Percentiles rank a stretch among this genome's conserved stretches.
These are phyloP conservation scores for Blastocystis sp. DNA, from an alignment of 352 stramenopile species.

Conservation along the genomic window DNA sequence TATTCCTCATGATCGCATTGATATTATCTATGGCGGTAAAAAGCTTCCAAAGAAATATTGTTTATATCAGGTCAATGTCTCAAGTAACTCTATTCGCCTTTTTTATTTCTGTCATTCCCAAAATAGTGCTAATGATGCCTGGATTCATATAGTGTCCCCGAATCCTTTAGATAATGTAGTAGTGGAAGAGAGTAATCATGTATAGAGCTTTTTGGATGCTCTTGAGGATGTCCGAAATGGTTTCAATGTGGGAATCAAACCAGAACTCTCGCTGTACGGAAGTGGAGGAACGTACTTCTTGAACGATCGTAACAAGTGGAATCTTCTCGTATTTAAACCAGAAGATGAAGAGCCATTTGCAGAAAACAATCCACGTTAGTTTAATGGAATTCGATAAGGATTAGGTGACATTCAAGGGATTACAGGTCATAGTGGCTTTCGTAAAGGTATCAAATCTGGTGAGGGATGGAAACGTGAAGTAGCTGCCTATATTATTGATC, in stretches of 20 bases:
- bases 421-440: conserved; percentile 61
- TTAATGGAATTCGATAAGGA: conserved; percentile 70
- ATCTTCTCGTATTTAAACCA: conserved; percentile 92
- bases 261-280: conserved; percentile 84
- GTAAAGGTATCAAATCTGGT: conserved; percentile 77
- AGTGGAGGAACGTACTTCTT: conserved; percentile 95
- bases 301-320: conserved; percentile 81
- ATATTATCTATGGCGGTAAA: conserved; percentile 14
- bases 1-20: conserved; percentile 12
- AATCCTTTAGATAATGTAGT: neutral
- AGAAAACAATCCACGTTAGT: conserved; percentile 88
- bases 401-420: conserved; percentile 41
- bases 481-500: conserved; percentile 89
- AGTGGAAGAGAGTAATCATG: neutral
- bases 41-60: neutral
- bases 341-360: conserved; percentile 94
- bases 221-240: conserved; percentile 76
- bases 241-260: conserved; percentile 80
- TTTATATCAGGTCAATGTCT: conserved; percentile 35
- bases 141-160: conserved; percentile 23
- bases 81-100: neutral
- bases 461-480: conserved; percentile 91
- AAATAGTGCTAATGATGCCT: neutral
- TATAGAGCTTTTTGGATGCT: conserved; percentile 49
- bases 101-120: neutral